Conservation (phyloP, 1,284 basidiomycete genomes). For the Athelia sp. region DNA sequence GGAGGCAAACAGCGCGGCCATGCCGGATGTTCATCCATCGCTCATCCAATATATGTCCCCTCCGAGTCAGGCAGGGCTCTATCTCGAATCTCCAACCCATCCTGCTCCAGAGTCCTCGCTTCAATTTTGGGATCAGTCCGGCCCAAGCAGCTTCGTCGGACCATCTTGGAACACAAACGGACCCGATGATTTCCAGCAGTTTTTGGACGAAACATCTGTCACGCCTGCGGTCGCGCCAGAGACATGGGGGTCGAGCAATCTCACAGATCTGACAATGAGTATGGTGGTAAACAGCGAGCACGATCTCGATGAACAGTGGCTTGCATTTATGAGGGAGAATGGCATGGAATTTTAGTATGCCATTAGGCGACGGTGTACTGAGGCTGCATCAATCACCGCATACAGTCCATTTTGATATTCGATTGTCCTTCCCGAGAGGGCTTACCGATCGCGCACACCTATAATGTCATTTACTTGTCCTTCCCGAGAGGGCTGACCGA, state of each 20-base stretch:
- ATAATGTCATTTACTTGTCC: too few species aligned
- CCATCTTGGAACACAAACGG: not conserved
- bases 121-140: not conserved
- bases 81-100: conserved; percentile 9
- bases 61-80: conserved; percentile 24
- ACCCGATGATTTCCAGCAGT: too few species aligned
- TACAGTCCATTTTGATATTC: too few species aligned
- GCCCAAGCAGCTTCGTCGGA: not conserved
- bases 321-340: conserved; percentile 47
- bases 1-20: not conserved
- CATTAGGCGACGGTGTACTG: too few species aligned
- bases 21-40: conserved; percentile 46
- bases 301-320: conserved; percentile 53
- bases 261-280: conserved; percentile 34
- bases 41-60: conserved; percentile 38
- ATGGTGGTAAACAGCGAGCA: conserved; percentile 48
- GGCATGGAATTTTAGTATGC: too few species aligned
- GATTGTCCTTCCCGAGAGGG: too few species aligned
- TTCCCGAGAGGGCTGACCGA: too few species aligned
- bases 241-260: conserved; percentile 5
- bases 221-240: not conserved
- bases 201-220: not conserved
- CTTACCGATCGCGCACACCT: too few species aligned
- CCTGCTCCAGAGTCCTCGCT: not conserved
- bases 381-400: too few species aligned